Percentiles rank a stretch among this genome's conserved stretches.
These are phyloP conservation scores for Oropetium thomaeum DNA, from an alignment of 176 grass and related monocot species.

Conservation along the genomic window DNA sequence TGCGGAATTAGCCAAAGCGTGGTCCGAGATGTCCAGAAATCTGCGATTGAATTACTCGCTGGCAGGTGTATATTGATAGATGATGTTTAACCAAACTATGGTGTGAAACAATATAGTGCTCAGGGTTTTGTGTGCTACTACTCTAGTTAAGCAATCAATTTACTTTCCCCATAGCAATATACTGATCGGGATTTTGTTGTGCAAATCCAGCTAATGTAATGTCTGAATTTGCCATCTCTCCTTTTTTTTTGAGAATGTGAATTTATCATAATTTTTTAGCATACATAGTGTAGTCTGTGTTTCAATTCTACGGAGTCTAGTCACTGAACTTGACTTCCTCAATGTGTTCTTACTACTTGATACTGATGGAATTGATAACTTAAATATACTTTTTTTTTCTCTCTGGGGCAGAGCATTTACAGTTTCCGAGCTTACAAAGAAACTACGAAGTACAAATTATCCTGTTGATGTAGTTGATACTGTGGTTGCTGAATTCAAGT, in stretches of 20 bases:
- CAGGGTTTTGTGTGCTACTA: background rate
- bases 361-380: slow-evolving; percentile 22
- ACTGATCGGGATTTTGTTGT: background rate
- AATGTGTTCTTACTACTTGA: background rate
- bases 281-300: background rate
- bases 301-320: background rate
- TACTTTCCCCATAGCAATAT: slow-evolving; percentile 8
- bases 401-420: slow-evolving; percentile 64
- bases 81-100: background rate
- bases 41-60: slow-evolving; percentile 76
- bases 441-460: slow-evolving; percentile 69
- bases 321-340: background rate
- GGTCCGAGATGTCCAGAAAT: slow-evolving; percentile 48
- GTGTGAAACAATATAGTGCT: background rate
- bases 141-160: slow-evolving; percentile 37
- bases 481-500: slow-evolving; percentile 62
- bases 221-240: background rate
- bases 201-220: background rate
- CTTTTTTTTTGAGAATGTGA: background rate
- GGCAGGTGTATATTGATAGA: slow-evolving; percentile 34
- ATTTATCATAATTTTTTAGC: background rate
- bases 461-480: slow-evolving; percentile 51
- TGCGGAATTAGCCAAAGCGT: slow-evolving; percentile 46
- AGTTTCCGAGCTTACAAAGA: slow-evolving; percentile 78
- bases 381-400: slow-evolving; percentile 13